Evolutionary conservation across 1,139 yeast species (phyloP), one percentile per base, ranked within the genome.

Genomic region (Kazachstania sp.): DNA sequence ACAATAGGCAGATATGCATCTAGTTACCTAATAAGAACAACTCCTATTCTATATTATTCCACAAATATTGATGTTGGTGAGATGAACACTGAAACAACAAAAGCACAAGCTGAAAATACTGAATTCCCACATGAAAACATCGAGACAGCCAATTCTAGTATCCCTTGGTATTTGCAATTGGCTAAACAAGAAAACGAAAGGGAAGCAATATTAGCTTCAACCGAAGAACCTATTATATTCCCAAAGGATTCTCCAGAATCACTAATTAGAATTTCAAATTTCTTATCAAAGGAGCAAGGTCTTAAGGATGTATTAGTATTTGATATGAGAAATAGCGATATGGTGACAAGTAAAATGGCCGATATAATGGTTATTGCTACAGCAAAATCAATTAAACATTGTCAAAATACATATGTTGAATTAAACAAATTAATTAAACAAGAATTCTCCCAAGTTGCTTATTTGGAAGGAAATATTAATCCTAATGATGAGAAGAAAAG

Each of bases 381-480:
- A 0, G 96, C 95, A 2, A 83, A 82, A 60, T 81, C 92, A 28
- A 78, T 79, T 39, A 81, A 78, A 52, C 97, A 90, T 66, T 69
- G 87, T 23, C 81, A 75, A 56, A 82, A 80, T 49, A 90, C 95
- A 1, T 80, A 86, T 1, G 68, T 70, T 18, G 83, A 81, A 54
- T 67, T 88, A 37, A 64, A 71, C 45, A 67, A 69, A 32, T 70
- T 66, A 56, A 52, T 80, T 36, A 81, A 81, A 55, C 65, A 67
- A 12, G 67, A 69, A 13, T 68, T 65, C 48, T 58, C 62, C 1
- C 63, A 64, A 0, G 54, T 74, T 2, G 83, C 95, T 0, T 61
- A 66, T 3, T 71, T 81, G 8, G 95, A 88, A 58, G 97, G 97
- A 1, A 70, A 84, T 54, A 72, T 80, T 3, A 81, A 85, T 29